Evolutionary conservation across 176 grass and related monocot genomes (phyloP).

Genomic region (Oryza brachyantha): DNA sequence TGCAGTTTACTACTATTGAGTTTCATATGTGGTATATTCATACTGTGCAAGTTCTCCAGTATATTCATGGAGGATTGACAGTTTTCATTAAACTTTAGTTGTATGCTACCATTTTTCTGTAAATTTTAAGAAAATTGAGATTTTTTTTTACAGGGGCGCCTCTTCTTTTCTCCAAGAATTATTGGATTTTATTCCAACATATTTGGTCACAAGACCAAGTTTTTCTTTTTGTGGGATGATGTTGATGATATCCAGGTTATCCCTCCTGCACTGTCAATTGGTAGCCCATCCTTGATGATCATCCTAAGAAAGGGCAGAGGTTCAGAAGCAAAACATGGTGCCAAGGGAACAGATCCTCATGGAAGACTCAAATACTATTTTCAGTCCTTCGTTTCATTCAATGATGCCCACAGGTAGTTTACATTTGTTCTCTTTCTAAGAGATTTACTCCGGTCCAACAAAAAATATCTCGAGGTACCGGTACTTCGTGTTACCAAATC

Average conservation of each 20-base stretch:
- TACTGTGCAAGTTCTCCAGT: neutral
- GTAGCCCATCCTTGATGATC: conserved; percentile 70
- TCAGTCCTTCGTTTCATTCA: conserved; percentile 94
- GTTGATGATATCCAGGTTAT: conserved; percentile 93
- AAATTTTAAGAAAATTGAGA: neutral
- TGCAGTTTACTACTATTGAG: conserved; percentile 5
- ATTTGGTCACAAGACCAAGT: conserved; percentile 97
- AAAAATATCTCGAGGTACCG: no score
- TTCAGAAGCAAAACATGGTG: conserved; percentile 76
- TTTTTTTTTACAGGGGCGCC: conserved; percentile 59
- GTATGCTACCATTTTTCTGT: conserved; percentile 20
- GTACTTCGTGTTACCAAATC: no score
- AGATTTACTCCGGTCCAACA: no score
- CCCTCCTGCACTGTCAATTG: conserved; percentile 70
- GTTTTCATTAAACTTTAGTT: neutral
- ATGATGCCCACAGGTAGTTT: conserved; percentile 80
- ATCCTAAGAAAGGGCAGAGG: conserved; percentile 84
- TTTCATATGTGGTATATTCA: neutral
- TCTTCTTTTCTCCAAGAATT: conserved; percentile 98
- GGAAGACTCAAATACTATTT: conserved; percentile 85
- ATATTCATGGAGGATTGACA: neutral
- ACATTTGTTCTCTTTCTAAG: conserved; percentile 9
- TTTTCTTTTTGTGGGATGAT: conserved; percentile 99
- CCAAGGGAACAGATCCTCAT: conserved; percentile 59
- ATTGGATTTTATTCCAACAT: conserved; percentile 91